These are phyloP conservation scores for Coemansia sp. DNA, from an alignment of 192 early-diverging fungal genomes.

Conservation along the genomic window DNA sequence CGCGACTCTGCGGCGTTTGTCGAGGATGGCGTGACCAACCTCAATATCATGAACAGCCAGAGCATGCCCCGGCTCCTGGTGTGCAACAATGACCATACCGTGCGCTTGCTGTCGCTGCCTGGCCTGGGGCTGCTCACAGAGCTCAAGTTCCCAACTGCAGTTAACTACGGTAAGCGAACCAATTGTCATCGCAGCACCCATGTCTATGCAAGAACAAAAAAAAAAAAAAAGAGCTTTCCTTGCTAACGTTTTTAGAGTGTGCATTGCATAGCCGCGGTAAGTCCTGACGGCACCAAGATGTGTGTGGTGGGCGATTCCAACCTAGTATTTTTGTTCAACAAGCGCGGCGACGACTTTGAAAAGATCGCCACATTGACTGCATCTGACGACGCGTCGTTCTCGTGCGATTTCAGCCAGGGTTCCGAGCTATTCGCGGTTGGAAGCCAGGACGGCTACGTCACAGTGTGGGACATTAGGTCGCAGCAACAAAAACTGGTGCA, in stretches of 20 bases:
- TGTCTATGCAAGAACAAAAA: background rate
- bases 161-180: conserved; percentile 75
- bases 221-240: background rate
- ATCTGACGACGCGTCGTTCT: conserved; percentile 86
- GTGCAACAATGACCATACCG: conserved; percentile 94
- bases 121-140: conserved; percentile 72
- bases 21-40: conserved; percentile 87
- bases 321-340: conserved; percentile 84
- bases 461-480: conserved; percentile 89
- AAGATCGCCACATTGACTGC: conserved; percentile 75
- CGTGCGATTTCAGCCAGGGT: conserved; percentile 93
- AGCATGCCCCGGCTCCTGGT: conserved; percentile 75
- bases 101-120: conserved; percentile 88
- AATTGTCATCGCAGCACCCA: background rate
- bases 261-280: conserved; percentile 65
- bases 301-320: conserved; percentile 91
- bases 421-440: conserved; percentile 96
- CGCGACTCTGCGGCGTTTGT: conserved; percentile 61
- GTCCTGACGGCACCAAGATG: conserved; percentile 91
- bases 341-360: conserved; percentile 69
- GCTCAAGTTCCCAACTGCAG: conserved; percentile 84
- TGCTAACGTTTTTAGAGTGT: background rate
- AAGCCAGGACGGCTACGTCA: conserved; percentile 91
- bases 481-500: conserved; percentile 67
- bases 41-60: conserved; percentile 48